Conservation (phyloP, 371 early-diverging fungal species). For the Ecytonucleospora hepatopenaei region DNA sequence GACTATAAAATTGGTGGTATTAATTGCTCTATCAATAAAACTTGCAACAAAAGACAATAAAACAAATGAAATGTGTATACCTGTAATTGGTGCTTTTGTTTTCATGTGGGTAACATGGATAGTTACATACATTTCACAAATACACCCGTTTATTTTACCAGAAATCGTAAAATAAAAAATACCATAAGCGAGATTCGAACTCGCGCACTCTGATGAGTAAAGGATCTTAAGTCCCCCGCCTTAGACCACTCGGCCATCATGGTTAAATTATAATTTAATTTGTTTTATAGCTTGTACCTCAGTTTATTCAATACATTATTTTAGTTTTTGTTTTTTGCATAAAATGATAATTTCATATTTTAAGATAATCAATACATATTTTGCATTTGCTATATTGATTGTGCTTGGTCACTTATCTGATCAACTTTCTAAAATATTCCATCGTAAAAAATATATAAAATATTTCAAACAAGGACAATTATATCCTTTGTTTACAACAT, state of each 20-base stretch:
- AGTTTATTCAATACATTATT: constrained; percentile 18
- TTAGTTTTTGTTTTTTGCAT: neutral
- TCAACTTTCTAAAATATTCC: constrained; percentile 42
- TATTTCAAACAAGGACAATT: constrained; percentile 58
- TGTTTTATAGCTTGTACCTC: neutral
- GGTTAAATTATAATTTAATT: constrained; percentile 12
- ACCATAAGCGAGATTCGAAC: constrained; percentile 44
- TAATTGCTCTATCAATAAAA: neutral
- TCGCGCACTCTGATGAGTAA: constrained; percentile 29
- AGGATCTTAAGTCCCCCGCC: constrained; percentile 44
- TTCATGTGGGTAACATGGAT: constrained; percentile 46
- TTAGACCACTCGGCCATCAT: constrained; percentile 43
- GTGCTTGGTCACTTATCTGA: constrained; percentile 52
- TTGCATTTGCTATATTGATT: constrained; percentile 48
- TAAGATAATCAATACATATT: constrained; percentile 45
- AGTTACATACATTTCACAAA: constrained; percentile 41
- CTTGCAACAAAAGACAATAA: neutral
- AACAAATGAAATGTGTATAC: neutral
- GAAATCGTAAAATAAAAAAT: constrained; percentile 21
- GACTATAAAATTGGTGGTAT: neutral
- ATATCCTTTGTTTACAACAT: constrained; percentile 79
- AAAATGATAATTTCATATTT: constrained; percentile 28
- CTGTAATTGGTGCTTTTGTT: constrained; percentile 26
- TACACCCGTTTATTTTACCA: constrained; percentile 39
- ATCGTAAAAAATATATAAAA: constrained; percentile 30